phyloP scores from a whole-genome alignment of 805 yeast species.

The Lachancea mirantina region DNA sequence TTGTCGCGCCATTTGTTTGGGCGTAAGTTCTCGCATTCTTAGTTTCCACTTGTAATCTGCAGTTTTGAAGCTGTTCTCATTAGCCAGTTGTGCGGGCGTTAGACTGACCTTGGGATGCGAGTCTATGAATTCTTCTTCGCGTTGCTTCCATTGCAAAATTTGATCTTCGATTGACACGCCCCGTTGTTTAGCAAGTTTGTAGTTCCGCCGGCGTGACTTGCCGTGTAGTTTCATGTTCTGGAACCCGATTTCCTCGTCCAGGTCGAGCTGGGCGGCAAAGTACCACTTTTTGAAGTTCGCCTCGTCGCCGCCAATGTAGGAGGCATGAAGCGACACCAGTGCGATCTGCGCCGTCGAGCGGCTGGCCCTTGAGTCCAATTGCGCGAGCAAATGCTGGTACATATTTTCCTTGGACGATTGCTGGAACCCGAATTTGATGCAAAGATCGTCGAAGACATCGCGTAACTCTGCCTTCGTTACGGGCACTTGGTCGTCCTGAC shows the following conservation, averaged over 20 bases:
- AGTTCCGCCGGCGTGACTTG: slow-evolving; percentile 37
- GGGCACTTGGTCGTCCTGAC: slow-evolving; percentile 52
- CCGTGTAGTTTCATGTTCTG: slow-evolving; percentile 48
- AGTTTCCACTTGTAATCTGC: slow-evolving; percentile 79
- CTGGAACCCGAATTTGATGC: slow-evolving; percentile 78
- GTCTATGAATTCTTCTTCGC: slow-evolving; percentile 43
- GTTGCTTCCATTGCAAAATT: slow-evolving; percentile 36
- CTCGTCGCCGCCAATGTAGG: slow-evolving; percentile 82
- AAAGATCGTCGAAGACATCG: slow-evolving; percentile 50
- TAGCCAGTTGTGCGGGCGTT: slow-evolving; percentile 59
- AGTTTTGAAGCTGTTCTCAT: slow-evolving; percentile 58
- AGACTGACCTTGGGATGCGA: slow-evolving; percentile 49
- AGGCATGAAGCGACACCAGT: slow-evolving; percentile 70
- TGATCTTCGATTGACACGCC: slow-evolving; percentile 32
- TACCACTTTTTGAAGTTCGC: slow-evolving; percentile 85
- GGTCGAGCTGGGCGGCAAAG: slow-evolving; percentile 81
- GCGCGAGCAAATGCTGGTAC: slow-evolving; percentile 71
- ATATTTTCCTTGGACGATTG: slow-evolving; percentile 68
- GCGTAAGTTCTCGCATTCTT: slow-evolving; percentile 48
- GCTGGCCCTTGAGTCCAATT: slow-evolving; percentile 81
- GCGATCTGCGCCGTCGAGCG: slow-evolving; percentile 70
- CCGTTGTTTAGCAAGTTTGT: slow-evolving; percentile 37
- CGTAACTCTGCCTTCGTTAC: slow-evolving; percentile 59
- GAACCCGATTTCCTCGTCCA: slow-evolving; percentile 68
- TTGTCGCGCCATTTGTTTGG: slow-evolving; percentile 58